Base-by-base conservation (phyloP, 169 alveolate genomes). In the Toxoplasma gondii region DNA sequence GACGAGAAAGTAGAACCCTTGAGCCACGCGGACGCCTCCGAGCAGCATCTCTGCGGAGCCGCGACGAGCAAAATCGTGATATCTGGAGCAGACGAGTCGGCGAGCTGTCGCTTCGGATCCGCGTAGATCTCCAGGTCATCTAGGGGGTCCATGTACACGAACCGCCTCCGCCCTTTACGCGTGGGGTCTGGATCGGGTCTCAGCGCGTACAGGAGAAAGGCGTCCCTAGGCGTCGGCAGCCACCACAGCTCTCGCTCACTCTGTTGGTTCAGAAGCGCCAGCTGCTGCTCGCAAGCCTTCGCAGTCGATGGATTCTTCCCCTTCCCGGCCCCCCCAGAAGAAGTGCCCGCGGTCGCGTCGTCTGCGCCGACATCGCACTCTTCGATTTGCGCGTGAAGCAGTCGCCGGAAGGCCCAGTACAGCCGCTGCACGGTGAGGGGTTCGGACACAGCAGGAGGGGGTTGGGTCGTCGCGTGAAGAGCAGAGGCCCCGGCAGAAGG, bases 181-280 rank as follows among this genome's bases (percentile, higher is more conserved):
- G 96, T 93, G n/a, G 98, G 97, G 91, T 97, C 97, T 7, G 93
- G 91, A 86, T 97, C 98, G 39, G 97, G 97, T 34, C 96, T 43
- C 44, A 97, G 96, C 17, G 98, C 98, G 58, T 97, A 97, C 27
- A 97, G 95, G 87, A 96, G 90, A 88, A 97, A 97, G 29, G 97
- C 95, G 49, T 97, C 98, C 53, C 67, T 29, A 16, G 93, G 49
- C 64, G 90, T 67, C 7, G 91, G 91, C 10, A 82, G 69, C 90
- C 90, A 82, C 90, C 90, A 82, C 90, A 82, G 34, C 53, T 43
- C 90, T 24, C 64, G 31, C 64, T 82, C 90, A 24, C 64, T 36
- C 36, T 38, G 69, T 41, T 82, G 69, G 24, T 38, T 24, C 34
- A 82, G 36, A 2, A 82, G 69, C 19, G 90, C 22, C 86, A 78